Percentiles rank a stretch among this genome's conserved stretches.
These are phyloP conservation scores for Aspergillus eucalypticola DNA, from an alignment of 2,329 filamentous ascomycete species.

Conservation along the genomic window DNA sequence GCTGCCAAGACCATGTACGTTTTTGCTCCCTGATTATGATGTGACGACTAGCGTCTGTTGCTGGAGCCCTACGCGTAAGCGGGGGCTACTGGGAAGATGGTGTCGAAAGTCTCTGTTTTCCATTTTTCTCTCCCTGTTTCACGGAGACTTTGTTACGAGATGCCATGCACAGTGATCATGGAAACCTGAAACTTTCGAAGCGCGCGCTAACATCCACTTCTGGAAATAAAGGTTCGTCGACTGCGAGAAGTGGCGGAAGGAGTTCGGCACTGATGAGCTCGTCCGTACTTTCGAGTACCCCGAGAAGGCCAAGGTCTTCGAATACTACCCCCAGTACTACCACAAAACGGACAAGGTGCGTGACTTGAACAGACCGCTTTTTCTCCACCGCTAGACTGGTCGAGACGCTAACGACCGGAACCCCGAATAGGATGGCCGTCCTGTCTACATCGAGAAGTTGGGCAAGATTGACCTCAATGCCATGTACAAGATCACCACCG, in stretches of 20 bases:
- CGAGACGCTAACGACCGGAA: constrained; percentile 9
- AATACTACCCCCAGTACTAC: constrained; percentile 98
- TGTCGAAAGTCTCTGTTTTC: not conserved
- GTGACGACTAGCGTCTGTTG: not conserved
- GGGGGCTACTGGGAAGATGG: not conserved
- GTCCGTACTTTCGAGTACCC: constrained; percentile 81
- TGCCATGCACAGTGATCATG: not conserved
- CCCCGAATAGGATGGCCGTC: constrained; percentile 75
- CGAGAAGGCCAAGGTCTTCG: constrained; percentile 78
- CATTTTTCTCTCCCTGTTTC: not conserved
- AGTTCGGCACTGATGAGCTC: constrained; percentile 79
- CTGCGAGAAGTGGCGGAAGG: constrained; percentile 85
- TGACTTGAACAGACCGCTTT: constrained; percentile 1
- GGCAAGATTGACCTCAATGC: constrained; percentile 87
- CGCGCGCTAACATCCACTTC: constrained; percentile 4
- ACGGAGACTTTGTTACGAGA: not conserved
- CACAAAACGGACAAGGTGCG: constrained; percentile 70
- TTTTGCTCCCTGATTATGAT: constrained; percentile 7
- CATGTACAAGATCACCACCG: constrained; percentile 90
- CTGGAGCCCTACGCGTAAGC: not conserved
- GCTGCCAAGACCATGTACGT: constrained; percentile 83
- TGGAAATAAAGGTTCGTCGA: constrained; percentile 73
- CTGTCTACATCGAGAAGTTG: constrained; percentile 94
- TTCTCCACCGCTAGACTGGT: not conserved
- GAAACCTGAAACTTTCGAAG: not conserved